These are phyloP conservation scores for Biscogniauxia mediterranea DNA, from an alignment of 2,329 filamentous ascomycete genomes.

Conservation along the genomic window DNA sequence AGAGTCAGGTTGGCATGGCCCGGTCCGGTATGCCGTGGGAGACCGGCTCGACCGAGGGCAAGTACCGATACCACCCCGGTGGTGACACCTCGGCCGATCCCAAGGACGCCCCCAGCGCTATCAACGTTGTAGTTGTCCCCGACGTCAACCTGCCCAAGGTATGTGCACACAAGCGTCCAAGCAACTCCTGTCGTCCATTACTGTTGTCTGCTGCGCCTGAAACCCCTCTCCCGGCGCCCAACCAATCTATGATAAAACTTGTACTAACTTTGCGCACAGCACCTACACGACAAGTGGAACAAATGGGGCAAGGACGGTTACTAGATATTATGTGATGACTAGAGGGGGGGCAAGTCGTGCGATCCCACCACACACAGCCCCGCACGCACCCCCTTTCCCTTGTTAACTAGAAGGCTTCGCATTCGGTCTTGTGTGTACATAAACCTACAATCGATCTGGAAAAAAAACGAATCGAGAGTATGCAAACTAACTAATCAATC, in stretches of 20 bases:
- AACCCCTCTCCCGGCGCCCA: not conserved
- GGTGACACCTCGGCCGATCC: constrained; percentile 73
- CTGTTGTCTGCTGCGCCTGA: not conserved
- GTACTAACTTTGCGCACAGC: constrained; percentile 46
- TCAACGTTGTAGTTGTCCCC: constrained; percentile 93
- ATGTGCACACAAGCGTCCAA: constrained; percentile 30
- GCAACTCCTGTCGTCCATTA: not conserved
- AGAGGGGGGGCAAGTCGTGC: constrained; percentile 3
- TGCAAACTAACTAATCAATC: not conserved
- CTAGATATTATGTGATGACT: constrained; percentile 35
- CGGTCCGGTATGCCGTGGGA: constrained; percentile 90
- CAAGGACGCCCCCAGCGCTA: constrained; percentile 88
- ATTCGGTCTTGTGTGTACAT: constrained; percentile 2
- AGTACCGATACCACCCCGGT: constrained; percentile 80
- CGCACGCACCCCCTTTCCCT: not conserved
- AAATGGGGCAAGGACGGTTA: constrained; percentile 99
- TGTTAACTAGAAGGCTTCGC: not conserved
- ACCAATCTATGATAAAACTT: not conserved
- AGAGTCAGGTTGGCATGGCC: constrained; percentile 72
- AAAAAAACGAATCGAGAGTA: not conserved
- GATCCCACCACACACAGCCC: not conserved
- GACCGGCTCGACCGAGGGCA: constrained; percentile 59
- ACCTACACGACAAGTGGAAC: constrained; percentile 96
- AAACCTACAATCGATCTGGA: not conserved
- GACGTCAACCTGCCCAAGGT: constrained; percentile 91